Evolutionary conservation across 371 early-diverging fungal species (phyloP), one percentile per base, ranked within the genome.

Genomic region (Mucor mucedo): DNA sequence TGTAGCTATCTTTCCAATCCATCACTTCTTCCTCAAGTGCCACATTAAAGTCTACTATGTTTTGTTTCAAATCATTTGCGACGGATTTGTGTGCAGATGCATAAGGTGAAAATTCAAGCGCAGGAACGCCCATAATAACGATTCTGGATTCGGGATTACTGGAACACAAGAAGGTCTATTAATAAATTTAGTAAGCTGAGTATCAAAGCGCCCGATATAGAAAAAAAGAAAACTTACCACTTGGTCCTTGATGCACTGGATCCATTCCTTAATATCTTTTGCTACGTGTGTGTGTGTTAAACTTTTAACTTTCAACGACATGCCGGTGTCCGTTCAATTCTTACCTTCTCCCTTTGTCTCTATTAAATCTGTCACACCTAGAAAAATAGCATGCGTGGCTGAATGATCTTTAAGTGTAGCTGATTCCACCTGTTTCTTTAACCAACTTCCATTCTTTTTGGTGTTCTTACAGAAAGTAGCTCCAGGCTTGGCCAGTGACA

Each of bases 71-170:
- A 11, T 63, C 11, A 10, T 41, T 30, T n/a, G 57, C 48, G 52
- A 41, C 9, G 50, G 21, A 11, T 52, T 39, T 53, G 44, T 58
- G 71, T 35, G 53, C 45, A 13, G 52, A 50, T 32, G 67, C 55
- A 50, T 68, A 78, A 13, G 81, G 81, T 5, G 77, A 66, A 54
- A 69, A 76, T 33, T 80, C 81, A 21, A 77, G 55, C 2, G 80
- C 78, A n/a, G 78, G 78, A 1, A 78, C 45, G 7, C 78, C 76
- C 52, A 77, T 50, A 7, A 80, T 53, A 29, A 80, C 32, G 8
- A 79, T 61, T 0, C 59, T 65, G 0, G 67, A 52, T 8, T 72
- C 55, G 1, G 71, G 65, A 14, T 74, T 65, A 5, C 48, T 16
- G n/a, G 65, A 35, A 4, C 50, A 55, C 27, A 79, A 40, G 28